These are phyloP conservation scores for Leccinum cinnamomeum DNA, from an alignment of 1,284 basidiomycete genomes.

Conservation along the genomic window DNA sequence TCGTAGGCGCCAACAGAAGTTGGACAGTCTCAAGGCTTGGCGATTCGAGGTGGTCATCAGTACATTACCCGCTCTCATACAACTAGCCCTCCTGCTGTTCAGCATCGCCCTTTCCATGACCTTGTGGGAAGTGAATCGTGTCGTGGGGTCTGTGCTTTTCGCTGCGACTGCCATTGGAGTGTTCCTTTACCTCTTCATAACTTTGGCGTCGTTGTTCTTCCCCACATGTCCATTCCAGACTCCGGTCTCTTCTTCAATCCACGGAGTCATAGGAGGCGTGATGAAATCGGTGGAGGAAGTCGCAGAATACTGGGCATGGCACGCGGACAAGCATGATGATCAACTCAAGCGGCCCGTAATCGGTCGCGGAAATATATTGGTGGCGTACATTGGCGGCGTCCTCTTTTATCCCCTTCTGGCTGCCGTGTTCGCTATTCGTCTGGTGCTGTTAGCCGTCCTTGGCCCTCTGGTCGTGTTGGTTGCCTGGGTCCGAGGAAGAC, in stretches of 20 bases:
- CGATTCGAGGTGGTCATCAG: constrained; percentile 13
- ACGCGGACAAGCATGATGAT: background rate
- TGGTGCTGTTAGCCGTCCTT: background rate
- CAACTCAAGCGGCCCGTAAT: background rate
- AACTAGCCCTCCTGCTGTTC: constrained; percentile 18
- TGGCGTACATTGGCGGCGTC: background rate
- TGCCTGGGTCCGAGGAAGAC: background rate
- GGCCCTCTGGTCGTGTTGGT: constrained; percentile 1
- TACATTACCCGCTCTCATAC: constrained; percentile 14
- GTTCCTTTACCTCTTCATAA: constrained; percentile 15
- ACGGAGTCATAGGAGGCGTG: background rate
- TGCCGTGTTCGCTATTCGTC: background rate
- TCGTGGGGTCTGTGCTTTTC: constrained; percentile 11
- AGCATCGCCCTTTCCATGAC: constrained; percentile 8
- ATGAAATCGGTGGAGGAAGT: constrained; percentile 11
- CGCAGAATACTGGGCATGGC: constrained; percentile 10
- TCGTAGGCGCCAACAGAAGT: constrained; percentile 16
- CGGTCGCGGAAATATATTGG: background rate
- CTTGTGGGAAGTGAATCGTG: constrained; percentile 12
- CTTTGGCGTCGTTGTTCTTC: constrained; percentile 13
- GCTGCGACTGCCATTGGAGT: constrained; percentile 8
- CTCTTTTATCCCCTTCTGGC: constrained; percentile 3
- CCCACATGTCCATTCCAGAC: constrained; percentile 20
- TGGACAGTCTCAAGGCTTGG: constrained; percentile 18
- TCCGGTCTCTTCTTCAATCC: constrained; percentile 14